These are phyloP conservation scores for Venturia nashicola DNA, from an alignment of 2,329 filamentous ascomycete species.

Conservation along the genomic window DNA sequence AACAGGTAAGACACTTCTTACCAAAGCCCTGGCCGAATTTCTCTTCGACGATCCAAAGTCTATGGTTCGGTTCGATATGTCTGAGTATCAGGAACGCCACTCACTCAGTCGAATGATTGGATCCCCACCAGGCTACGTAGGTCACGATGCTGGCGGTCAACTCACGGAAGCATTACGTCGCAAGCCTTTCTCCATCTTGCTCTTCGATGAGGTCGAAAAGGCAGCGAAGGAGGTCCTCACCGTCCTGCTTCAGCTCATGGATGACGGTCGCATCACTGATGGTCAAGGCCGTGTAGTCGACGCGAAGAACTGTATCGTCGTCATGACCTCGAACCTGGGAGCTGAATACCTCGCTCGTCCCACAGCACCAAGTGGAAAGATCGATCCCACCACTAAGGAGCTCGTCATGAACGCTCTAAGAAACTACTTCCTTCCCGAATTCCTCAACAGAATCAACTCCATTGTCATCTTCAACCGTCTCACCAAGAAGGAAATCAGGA, in stretches of 20 bases:
- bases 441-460: constrained; percentile 94
- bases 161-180: constrained; percentile 89
- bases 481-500: constrained; percentile 77
- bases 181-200: constrained; percentile 90
- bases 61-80: constrained; percentile 99
- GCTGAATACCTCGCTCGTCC: constrained; percentile 84
- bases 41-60: constrained; percentile 93
- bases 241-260: constrained; percentile 97
- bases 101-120: constrained; percentile 95
- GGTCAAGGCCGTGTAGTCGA: constrained; percentile 92
- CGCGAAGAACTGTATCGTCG: constrained; percentile 95
- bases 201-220: constrained; percentile 98
- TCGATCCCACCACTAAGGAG: constrained; percentile 75
- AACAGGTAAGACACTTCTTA: constrained; percentile 94
- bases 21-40: constrained; percentile 94
- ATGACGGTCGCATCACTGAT: constrained; percentile 96
- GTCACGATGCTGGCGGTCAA: constrained; percentile 90
- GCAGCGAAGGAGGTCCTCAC: constrained; percentile 95
- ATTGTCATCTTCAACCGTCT: constrained; percentile 98
- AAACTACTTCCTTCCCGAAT: constrained; percentile 95
- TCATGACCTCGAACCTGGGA: constrained; percentile 97
- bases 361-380: constrained; percentile 64
- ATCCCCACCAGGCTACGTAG: constrained; percentile 91
- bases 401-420: constrained; percentile 84
- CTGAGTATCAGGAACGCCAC: constrained; percentile 96